These are phyloP conservation scores for Lycium ferocissimum DNA, from an alignment of 257 asterid species.

Conservation along the genomic window DNA sequence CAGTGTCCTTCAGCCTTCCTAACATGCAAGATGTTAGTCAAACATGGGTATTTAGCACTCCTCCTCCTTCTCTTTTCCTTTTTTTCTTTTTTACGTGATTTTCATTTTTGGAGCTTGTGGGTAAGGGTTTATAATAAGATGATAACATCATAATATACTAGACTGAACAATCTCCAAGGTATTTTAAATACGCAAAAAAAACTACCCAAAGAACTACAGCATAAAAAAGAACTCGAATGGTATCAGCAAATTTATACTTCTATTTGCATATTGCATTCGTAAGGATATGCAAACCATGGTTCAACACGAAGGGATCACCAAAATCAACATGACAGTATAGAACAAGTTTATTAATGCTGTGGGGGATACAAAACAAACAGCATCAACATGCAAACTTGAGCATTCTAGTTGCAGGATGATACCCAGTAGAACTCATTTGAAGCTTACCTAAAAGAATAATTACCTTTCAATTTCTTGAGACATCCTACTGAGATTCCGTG, in stretches of 20 bases:
- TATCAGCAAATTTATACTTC: neutral
- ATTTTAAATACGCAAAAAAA: neutral
- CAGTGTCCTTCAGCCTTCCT: conserved; percentile 99
- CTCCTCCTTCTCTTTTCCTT: neutral
- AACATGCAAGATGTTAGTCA: conserved; percentile 61
- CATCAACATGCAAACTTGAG: neutral
- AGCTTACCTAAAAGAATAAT: conserved; percentile 28
- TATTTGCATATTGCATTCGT: neutral
- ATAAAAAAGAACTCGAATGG: neutral
- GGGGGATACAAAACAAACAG: neutral
- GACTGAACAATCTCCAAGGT: neutral
- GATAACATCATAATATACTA: neutral
- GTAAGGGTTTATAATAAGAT: neutral
- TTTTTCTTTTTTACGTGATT: neutral
- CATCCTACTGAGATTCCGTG: conserved; percentile 88
- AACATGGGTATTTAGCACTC: neutral
- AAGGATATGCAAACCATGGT: conserved; percentile 23
- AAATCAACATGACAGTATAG: neutral
- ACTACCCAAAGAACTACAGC: neutral
- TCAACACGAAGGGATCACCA: neutral
- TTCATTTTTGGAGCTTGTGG: neutral
- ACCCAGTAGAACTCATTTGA: neutral
- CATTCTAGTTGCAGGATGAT: neutral
- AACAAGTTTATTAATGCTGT: neutral
- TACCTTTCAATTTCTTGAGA: conserved; percentile 92